A percentile compares a stretch with the other conserved stretches of the same genome.
phyloP scores from a whole-genome alignment of 495 filamentous ascomycete genomes.

The Staphylotrichum longicolle region DNA sequence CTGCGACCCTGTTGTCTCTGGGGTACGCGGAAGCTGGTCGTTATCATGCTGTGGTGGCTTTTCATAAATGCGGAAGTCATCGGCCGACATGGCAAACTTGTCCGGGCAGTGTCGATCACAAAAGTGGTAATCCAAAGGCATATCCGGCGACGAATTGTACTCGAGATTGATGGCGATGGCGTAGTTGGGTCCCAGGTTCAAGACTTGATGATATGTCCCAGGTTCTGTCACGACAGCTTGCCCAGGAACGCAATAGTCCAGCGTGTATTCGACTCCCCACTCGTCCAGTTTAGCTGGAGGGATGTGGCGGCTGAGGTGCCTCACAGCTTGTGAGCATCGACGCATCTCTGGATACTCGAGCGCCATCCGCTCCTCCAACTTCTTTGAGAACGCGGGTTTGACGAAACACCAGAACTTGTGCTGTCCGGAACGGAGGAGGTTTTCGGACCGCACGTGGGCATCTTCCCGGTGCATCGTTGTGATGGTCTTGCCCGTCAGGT shows the following conservation, averaged over 20 bases:
- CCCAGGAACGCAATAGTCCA: constrained; percentile 36
- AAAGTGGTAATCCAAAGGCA: constrained; percentile 29
- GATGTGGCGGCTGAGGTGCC: constrained; percentile 37
- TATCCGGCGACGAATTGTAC: constrained; percentile 34
- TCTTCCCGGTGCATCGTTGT: constrained; percentile 39
- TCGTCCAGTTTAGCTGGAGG: constrained; percentile 31
- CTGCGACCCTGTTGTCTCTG: constrained; percentile 9
- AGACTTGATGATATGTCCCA: constrained; percentile 38
- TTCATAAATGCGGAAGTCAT: constrained; percentile 30
- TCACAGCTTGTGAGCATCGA: constrained; percentile 34
- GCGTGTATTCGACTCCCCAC: constrained; percentile 38
- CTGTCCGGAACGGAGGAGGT: constrained; percentile 34
- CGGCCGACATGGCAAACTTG: constrained; percentile 31
- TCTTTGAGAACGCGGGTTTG: constrained; percentile 29
- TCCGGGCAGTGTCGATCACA: constrained; percentile 34
- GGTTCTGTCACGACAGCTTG: constrained; percentile 38
- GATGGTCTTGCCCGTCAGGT: constrained; percentile 35
- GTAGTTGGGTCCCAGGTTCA: constrained; percentile 38
- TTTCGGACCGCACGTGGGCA: constrained; percentile 37
- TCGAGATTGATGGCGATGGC: constrained; percentile 38
- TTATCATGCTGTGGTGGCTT: not conserved
- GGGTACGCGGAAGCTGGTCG: constrained; percentile 2
- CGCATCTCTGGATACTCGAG: constrained; percentile 32
- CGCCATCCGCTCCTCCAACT: constrained; percentile 30
- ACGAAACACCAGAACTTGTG: constrained; percentile 41